Percentiles rank a stretch among this genome's conserved stretches.
These are phyloP conservation scores for Omphalea diandra DNA, from an alignment of 441 rosid species.

Conservation along the genomic window DNA sequence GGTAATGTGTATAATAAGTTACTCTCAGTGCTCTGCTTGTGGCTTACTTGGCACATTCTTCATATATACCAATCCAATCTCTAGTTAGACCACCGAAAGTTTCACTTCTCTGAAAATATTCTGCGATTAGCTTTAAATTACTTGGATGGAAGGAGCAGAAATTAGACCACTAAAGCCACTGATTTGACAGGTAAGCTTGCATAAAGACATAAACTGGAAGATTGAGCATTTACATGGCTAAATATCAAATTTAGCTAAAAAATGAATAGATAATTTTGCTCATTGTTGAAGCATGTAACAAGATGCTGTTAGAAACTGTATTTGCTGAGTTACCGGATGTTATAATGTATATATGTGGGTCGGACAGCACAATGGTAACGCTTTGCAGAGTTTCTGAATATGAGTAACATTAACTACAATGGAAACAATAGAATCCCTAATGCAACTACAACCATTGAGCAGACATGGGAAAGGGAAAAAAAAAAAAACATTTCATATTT, in stretches of 20 bases:
- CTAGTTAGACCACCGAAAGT: constrained; percentile 72
- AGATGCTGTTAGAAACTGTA: background rate
- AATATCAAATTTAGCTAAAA: background rate
- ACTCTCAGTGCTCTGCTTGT: background rate
- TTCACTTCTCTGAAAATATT: constrained; percentile 88
- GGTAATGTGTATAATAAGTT: background rate
- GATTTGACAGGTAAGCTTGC: background rate
- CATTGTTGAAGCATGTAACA: background rate
- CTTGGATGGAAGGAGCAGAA: constrained; percentile 39
- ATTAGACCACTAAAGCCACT: background rate
- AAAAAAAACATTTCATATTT: too few relatives aligned
- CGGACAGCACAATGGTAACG: too few relatives aligned
- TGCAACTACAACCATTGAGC: background rate
- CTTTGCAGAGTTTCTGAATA: too few relatives aligned
- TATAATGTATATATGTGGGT: too few relatives aligned
- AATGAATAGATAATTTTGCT: background rate
- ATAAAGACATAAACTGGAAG: background rate
- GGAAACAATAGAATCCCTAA: too few relatives aligned
- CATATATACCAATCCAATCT: constrained; percentile 91
- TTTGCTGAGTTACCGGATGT: too few relatives aligned
- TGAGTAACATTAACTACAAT: too few relatives aligned
- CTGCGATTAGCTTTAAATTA: constrained; percentile 83
- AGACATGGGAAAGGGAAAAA: too few relatives aligned
- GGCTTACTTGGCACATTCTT: constrained; percentile 87
- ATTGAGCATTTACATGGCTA: background rate